Base-by-base conservation (phyloP, 148 eudicot genomes). In the Cornus kousa region DNA sequence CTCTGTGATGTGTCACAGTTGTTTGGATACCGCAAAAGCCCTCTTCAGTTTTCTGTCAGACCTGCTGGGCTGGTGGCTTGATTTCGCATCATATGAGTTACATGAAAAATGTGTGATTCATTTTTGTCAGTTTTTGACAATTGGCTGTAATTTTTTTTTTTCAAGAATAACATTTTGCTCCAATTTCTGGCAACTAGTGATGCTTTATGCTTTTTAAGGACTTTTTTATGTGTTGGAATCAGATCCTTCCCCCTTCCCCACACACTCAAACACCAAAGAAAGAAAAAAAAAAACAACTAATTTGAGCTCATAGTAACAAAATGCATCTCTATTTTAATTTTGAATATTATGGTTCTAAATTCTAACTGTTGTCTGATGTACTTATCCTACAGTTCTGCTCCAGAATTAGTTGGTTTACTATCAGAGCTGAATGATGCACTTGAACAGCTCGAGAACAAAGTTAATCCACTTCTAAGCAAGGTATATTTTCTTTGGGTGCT, bases 351-450 rank as follows among this genome's bases (percentile, higher is more conserved):
- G 50, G 53, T 76, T 79, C n/a, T 72, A 46, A 79, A 35, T 76
- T 79, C 32, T 72, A 46, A 79, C 67, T 73, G 66, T 14, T 53
- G 32, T 33, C 5, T 37, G 28, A 67, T 33, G 13, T 43, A 65
- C 16, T 16, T 65, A 59, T 66, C 62, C 65, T 85, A 82, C 88
- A 96, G 99, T 79, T 92, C 92, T 84, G 97, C 97, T 66, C 99
- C 99, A 33, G 99, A 96, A 80, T 82, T 96, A 82, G 89, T 94
- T 83, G 95, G 93, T 85, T 82, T 93, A 40, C 83, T 96, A 46
- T 83, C 89, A 64, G 97, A 93, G 89, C 90, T 96, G 20, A 87
- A 87, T 80, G 89, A 92, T 85, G 88, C 95, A 22, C 73, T 87
- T 80, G 85, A 83, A 37, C 88, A 92, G 79, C 99, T 96, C 74